These are phyloP conservation scores for Lagenaria siceraria DNA, from an alignment of 306 rosid genomes.

Conservation along the genomic window DNA sequence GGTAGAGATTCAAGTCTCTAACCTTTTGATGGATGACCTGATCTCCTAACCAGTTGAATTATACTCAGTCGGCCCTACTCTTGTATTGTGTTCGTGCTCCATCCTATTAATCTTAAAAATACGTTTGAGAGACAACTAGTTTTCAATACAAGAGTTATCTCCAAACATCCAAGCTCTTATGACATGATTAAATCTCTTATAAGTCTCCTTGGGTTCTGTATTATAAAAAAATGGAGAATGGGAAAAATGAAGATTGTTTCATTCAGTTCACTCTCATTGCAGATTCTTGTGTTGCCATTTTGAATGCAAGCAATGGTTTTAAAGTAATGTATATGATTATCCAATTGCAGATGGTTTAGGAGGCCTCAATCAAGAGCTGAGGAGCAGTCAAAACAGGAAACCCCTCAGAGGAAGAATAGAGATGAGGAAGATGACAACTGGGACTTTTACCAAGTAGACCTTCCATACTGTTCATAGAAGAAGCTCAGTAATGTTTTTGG, in stretches of 20 bases:
- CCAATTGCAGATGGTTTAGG: slow-evolving; percentile 3
- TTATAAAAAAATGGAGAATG: background rate
- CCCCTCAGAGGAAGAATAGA: background rate
- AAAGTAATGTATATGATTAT: background rate
- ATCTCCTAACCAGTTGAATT: too few relatives aligned
- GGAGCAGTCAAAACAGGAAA: slow-evolving; percentile 9
- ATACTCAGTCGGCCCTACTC: too few relatives aligned
- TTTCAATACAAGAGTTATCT: background rate
- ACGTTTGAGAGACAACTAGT: too few relatives aligned
- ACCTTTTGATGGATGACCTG: too few relatives aligned
- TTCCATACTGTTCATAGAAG: slow-evolving; percentile 16
- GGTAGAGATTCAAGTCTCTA: too few relatives aligned
- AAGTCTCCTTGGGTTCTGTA: background rate
- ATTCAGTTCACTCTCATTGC: background rate
- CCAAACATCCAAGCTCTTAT: background rate
- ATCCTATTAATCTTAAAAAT: too few relatives aligned
- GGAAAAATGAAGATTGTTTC: background rate
- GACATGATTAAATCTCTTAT: background rate
- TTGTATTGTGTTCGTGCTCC: too few relatives aligned
- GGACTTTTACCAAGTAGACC: slow-evolving; percentile 21
- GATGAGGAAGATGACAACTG: slow-evolving; percentile 20
- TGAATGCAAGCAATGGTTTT: background rate
- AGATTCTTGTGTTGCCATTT: background rate
- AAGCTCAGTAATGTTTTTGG: background rate
- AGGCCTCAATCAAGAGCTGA: slow-evolving; percentile 4